Evolutionary conservation across 2,329 filamentous ascomycete genomes (phyloP).

Genomic region (Ampelomyces quisqualis): DNA sequence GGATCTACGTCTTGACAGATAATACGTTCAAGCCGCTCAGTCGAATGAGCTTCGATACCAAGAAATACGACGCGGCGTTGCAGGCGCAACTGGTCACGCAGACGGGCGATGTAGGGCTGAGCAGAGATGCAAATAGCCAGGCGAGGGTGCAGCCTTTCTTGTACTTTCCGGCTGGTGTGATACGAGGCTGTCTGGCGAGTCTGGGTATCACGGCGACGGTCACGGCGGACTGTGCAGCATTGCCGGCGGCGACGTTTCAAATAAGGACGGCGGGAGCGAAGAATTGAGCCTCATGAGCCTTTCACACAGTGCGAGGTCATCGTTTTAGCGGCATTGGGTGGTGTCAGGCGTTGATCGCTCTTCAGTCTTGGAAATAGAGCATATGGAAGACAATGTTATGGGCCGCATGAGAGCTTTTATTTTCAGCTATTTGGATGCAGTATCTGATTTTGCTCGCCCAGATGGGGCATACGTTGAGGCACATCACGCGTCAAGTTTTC

Average conservation of each 20-base stretch:
- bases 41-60: slow-evolving; percentile 77
- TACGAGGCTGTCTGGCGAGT: slow-evolving; percentile 87
- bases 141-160: slow-evolving; percentile 62
- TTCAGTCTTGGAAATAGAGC: background rate
- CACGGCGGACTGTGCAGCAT: slow-evolving; percentile 82
- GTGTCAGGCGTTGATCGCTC: slow-evolving; percentile 21
- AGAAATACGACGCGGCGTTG: slow-evolving; percentile 32
- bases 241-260: slow-evolving; percentile 90
- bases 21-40: slow-evolving; percentile 85
- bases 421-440: slow-evolving; percentile 4
- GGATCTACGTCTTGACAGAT: slow-evolving; percentile 95
- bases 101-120: slow-evolving; percentile 34
- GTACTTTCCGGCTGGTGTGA: slow-evolving; percentile 92
- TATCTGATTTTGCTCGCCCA: slow-evolving; percentile 5
- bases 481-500: slow-evolving; percentile 13
- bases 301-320: background rate
- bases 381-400: background rate
- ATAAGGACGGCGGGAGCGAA: slow-evolving; percentile 80
- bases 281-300: slow-evolving; percentile 50
- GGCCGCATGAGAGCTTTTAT: slow-evolving; percentile 1
- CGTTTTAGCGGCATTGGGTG: slow-evolving; percentile 35
- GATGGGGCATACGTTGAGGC: slow-evolving; percentile 8
- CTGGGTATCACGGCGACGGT: slow-evolving; percentile 90
- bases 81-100: slow-evolving; percentile 33
- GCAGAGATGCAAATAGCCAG: slow-evolving; percentile 54